Percentiles rank a stretch among this genome's conserved stretches.
Evolutionary conservation across 495 filamentous ascomycete species (phyloP).

Genomic region (Daldinia decipiens): DNA sequence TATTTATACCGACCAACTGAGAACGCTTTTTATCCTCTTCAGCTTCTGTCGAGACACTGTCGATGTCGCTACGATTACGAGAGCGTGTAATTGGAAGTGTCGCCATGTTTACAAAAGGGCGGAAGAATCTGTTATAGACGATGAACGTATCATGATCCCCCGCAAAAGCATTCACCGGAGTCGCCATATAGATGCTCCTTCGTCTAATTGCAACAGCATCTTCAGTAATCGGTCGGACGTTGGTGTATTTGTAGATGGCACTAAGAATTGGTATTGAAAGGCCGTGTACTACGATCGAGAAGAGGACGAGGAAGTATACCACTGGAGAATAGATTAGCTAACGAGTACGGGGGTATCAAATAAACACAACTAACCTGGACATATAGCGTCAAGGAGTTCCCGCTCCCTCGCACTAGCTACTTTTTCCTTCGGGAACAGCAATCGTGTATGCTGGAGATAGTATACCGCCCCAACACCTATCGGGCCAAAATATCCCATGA

Average conservation of each 20-base stretch:
- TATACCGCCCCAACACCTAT: constrained; percentile 89
- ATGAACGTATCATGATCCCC: constrained; percentile 56
- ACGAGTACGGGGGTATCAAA: too few species aligned
- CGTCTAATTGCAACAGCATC: constrained; percentile 62
- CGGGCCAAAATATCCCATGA: constrained; percentile 90
- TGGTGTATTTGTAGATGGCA: constrained; percentile 56
- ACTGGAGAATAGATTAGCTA: constrained; percentile 48
- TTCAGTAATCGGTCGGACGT: constrained; percentile 61
- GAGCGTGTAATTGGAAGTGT: constrained; percentile 41
- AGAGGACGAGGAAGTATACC: constrained; percentile 68
- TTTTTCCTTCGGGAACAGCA: constrained; percentile 63
- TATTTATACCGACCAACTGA: constrained; percentile 9
- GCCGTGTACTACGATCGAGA: constrained; percentile 68
- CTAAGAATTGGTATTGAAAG: constrained; percentile 65
- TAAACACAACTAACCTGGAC: constrained; percentile 43
- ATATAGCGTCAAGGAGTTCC: constrained; percentile 60
- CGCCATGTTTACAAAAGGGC: constrained; percentile 48
- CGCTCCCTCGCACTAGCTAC: constrained; percentile 64
- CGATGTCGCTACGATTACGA: constrained; percentile 22
- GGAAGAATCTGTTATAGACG: constrained; percentile 66
- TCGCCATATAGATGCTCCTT: constrained; percentile 59
- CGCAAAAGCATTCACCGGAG: constrained; percentile 62
- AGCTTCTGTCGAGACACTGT: constrained; percentile 9
- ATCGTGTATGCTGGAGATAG: constrained; percentile 73
- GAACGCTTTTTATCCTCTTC: constrained; percentile 25